Percentiles rank a stretch among this genome's conserved stretches.
These are phyloP conservation scores for Microdochium paspali DNA, from an alignment of 2,329 filamentous ascomycete species.

Conservation along the genomic window DNA sequence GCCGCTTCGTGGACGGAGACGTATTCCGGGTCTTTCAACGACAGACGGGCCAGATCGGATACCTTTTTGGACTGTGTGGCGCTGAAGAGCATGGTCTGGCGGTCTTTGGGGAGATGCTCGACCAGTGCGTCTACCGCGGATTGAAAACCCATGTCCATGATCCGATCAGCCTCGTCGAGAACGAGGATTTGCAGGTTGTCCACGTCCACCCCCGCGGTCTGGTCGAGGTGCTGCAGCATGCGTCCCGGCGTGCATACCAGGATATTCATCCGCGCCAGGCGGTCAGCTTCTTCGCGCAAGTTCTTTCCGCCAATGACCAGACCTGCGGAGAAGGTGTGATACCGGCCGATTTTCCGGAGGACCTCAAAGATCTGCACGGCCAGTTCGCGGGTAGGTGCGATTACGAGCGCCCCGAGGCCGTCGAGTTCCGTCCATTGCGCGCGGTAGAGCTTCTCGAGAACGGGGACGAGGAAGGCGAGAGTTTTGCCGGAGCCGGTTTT, in stretches of 20 bases:
- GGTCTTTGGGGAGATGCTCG: slow-evolving; percentile 74
- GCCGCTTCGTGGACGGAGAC: slow-evolving; percentile 87
- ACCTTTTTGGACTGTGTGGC: slow-evolving; percentile 94
- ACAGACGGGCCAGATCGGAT: slow-evolving; percentile 81
- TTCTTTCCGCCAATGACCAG: slow-evolving; percentile 91
- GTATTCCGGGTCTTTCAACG: slow-evolving; percentile 85
- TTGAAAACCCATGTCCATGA: slow-evolving; percentile 97
- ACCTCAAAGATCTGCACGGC: slow-evolving; percentile 97
- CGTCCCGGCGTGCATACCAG: slow-evolving; percentile 90
- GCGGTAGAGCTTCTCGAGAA: slow-evolving; percentile 86
- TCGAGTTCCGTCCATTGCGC: slow-evolving; percentile 84
- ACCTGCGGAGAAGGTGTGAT: slow-evolving; percentile 86
- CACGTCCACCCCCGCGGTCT: slow-evolving; percentile 82
- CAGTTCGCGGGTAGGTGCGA: slow-evolving; percentile 89
- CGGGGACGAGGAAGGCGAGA: slow-evolving; percentile 81
- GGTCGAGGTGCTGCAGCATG: slow-evolving; percentile 91
- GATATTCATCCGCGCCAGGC: slow-evolving; percentile 89
- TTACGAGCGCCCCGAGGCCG: slow-evolving; percentile 83
- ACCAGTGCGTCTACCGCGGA: slow-evolving; percentile 83
- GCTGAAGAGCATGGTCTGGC: slow-evolving; percentile 91
- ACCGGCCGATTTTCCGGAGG: slow-evolving; percentile 76
- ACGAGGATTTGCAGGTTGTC: slow-evolving; percentile 89
- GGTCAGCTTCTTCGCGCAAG: slow-evolving; percentile 75
- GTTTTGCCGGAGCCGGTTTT: slow-evolving; percentile 97
- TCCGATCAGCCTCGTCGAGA: slow-evolving; percentile 90